A percentile compares a stretch with the other conserved stretches of the same genome.
Conservation (phyloP, 208 protist genomes). For the Porcisia deanei region DNA sequence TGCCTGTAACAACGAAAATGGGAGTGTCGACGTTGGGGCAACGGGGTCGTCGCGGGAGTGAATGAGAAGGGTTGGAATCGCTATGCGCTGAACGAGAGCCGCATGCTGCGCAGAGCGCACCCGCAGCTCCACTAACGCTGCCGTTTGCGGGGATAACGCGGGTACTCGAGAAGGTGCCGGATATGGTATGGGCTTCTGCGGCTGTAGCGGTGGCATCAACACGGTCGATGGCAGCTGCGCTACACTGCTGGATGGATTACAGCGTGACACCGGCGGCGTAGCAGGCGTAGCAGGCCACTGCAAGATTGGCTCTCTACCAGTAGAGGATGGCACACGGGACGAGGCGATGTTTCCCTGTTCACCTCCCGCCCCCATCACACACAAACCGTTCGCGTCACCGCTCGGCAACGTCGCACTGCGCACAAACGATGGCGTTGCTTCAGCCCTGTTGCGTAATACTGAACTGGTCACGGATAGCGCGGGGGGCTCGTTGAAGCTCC, state of each 20-base stretch:
- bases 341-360: neutral
- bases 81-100: conserved; percentile 35
- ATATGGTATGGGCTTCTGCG: conserved; percentile 19
- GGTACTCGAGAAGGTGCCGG: conserved; percentile 4
- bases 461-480: neutral
- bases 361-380: neutral
- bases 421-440: neutral
- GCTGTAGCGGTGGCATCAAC: neutral
- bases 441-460: neutral
- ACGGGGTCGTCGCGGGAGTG: conserved; percentile 46
- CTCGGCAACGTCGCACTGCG: neutral
- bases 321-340: neutral
- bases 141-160: conserved; percentile 18
- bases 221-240: neutral
- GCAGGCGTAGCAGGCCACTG: neutral
- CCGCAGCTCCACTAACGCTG: conserved; percentile 34
- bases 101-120: conserved; percentile 37
- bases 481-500: neutral
- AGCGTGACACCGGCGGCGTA: neutral
- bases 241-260: too few relatives aligned
- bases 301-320: neutral
- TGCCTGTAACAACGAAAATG: conserved; percentile 31
- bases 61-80: conserved; percentile 39
- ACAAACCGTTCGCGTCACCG: neutral
- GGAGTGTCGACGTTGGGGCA: conserved; percentile 35